Evolutionary conservation across 345 rosid species (phyloP), one percentile per base, ranked within the genome.

Genomic region (Eucalyptus melliodora): DNA sequence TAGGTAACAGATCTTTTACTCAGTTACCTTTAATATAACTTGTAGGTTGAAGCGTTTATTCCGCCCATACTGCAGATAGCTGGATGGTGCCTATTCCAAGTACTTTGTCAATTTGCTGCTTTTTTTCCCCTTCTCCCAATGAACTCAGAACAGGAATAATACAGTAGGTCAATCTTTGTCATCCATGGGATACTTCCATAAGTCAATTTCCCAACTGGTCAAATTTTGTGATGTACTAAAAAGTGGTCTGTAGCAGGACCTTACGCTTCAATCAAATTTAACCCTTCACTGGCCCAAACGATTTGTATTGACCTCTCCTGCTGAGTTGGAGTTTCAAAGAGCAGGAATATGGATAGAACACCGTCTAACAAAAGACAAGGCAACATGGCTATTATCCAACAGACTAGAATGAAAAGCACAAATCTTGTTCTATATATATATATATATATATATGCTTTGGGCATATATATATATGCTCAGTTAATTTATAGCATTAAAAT

Each of bases 1-100:
- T 98, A 86, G 99, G 99, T 97, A 94, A 90, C 80, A 12, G 14
- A 72, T 82, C 26, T 27, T 49, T 49, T 27, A 6, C 3, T 50
- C 56, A 9, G 16, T 56, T 30, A 62, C 49, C 69, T 47, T 24
- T 88, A 17, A 23, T 50, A 2, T 65, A 27, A 65, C 27, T 42
- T 82, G 15, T 40, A 23, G 50, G 50, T 82, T 82, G 86, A 82
- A 82, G 50, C 6, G 27, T 27, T 47, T 14, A 40, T 3, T 82
- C 37, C 1, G 2, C 50, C 50, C 3, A 21, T 40, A 42, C 16
- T 23, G 27, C 2, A 6, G 50, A n/a, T 65, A 65, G 77, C 40
- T 65, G 3, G 5, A 65, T 65, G 77, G 4, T 65, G 40, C 77
- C 40, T 62, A 62, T 62, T 62, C 2, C 0, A 62, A 62, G 34